These are phyloP conservation scores for Hibiscus mutabilis DNA, from an alignment of 345 rosid genomes.

Conservation along the genomic window DNA sequence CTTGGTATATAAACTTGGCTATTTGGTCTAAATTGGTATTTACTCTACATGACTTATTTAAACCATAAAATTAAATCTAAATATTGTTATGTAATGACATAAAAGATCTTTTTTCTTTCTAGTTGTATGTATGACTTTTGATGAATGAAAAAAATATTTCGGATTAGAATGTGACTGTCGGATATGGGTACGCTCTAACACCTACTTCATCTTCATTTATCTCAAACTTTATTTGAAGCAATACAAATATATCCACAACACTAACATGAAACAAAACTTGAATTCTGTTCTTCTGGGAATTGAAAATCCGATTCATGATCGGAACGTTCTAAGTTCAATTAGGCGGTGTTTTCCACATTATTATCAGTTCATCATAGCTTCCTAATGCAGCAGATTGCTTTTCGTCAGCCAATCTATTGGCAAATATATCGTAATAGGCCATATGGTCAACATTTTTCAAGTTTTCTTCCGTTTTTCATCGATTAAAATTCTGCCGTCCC, in stretches of 20 bases:
- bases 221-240: not conserved
- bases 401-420: slow-evolving; percentile 33
- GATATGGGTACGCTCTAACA: too few species aligned
- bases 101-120: not conserved
- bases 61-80: too few species aligned
- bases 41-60: too few species aligned
- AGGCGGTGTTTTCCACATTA: slow-evolving; percentile 50
- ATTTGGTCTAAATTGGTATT: too few species aligned
- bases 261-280: not conserved
- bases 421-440: slow-evolving; percentile 41
- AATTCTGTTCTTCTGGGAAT: not conserved
- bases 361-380: slow-evolving; percentile 66
- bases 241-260: not conserved
- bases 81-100: not conserved
- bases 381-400: slow-evolving; percentile 65
- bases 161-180: not conserved
- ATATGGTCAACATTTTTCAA: slow-evolving; percentile 35
- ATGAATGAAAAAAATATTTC: not conserved
- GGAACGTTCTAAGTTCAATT: slow-evolving; percentile 7
- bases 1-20: too few species aligned
- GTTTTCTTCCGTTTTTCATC: slow-evolving; percentile 35
- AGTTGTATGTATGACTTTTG: not conserved
- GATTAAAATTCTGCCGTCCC: slow-evolving; percentile 43
- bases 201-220: not conserved
- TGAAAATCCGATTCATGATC: not conserved